A percentile compares a stretch with the other conserved stretches of the same genome.
These are phyloP conservation scores for Byssochlamys sp. DNA, from an alignment of 2,329 filamentous ascomycete genomes.

Conservation along the genomic window DNA sequence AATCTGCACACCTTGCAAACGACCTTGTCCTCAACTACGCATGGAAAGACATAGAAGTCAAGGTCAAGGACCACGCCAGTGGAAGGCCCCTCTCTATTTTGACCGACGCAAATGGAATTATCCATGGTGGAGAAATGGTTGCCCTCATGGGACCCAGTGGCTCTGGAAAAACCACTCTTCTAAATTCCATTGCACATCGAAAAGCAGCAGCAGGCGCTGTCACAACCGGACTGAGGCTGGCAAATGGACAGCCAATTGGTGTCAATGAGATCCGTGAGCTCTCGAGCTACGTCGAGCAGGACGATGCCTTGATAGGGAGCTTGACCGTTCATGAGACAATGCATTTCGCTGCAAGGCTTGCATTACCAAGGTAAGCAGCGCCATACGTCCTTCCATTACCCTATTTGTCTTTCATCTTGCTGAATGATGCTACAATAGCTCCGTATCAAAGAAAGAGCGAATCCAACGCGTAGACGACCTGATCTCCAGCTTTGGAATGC, in stretches of 20 bases:
- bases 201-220: slow-evolving; percentile 44
- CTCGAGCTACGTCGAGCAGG: slow-evolving; percentile 78
- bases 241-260: slow-evolving; percentile 49
- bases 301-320: slow-evolving; percentile 72
- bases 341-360: slow-evolving; percentile 63
- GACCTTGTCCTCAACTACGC: slow-evolving; percentile 53
- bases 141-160: slow-evolving; percentile 72
- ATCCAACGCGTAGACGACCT: slow-evolving; percentile 55
- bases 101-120: slow-evolving; percentile 11
- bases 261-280: slow-evolving; percentile 38
- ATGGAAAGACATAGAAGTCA: slow-evolving; percentile 60
- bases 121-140: slow-evolving; percentile 54
- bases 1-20: slow-evolving; percentile 37
- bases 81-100: slow-evolving; percentile 33
- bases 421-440: slow-evolving; percentile 21
- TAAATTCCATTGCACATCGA: slow-evolving; percentile 67
- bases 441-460: slow-evolving; percentile 49
- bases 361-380: slow-evolving; percentile 43
- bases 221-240: slow-evolving; percentile 45
- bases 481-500: slow-evolving; percentile 63
- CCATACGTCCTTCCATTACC: background rate
- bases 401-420: background rate
- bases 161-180: slow-evolving; percentile 70
- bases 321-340: slow-evolving; percentile 73
- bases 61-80: slow-evolving; percentile 60